phyloP scores from a whole-genome alignment of 805 yeast genomes.

The Ogataea angusta region DNA sequence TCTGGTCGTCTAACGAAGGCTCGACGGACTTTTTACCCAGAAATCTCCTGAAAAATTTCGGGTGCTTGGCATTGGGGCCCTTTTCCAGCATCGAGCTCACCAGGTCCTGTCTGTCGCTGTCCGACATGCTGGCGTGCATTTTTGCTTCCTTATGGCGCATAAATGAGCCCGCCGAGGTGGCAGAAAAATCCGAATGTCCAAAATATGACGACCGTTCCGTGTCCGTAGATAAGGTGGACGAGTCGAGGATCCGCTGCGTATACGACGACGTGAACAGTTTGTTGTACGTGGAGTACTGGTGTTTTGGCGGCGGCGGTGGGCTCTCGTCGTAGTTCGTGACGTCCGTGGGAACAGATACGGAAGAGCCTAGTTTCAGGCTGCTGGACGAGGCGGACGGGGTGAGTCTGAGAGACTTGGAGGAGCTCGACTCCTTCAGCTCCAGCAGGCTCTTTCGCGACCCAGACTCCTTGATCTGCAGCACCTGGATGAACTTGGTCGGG shows the following conservation, averaged over 20 bases:
- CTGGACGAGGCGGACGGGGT: slow-evolving; percentile 20
- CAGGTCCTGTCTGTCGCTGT: slow-evolving; percentile 26
- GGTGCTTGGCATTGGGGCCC: slow-evolving; percentile 38
- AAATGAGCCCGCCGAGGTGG: slow-evolving; percentile 85
- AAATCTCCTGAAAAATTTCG: slow-evolving; percentile 45
- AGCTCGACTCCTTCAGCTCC: slow-evolving; percentile 12
- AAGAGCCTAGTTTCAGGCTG: slow-evolving; percentile 19
- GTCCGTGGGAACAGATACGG: slow-evolving; percentile 4
- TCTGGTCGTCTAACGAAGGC: slow-evolving; percentile 33
- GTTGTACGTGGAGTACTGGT: slow-evolving; percentile 17
- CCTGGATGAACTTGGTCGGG: slow-evolving; percentile 80
- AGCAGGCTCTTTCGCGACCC: slow-evolving; percentile 20
- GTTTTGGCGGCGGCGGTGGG: slow-evolving; percentile 41
- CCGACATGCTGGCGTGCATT: slow-evolving; percentile 22
- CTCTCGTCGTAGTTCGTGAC: slow-evolving; percentile 13
- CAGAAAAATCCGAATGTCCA: slow-evolving; percentile 71
- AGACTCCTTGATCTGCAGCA: slow-evolving; percentile 36
- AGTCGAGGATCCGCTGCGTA: slow-evolving; percentile 27
- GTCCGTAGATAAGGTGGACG: slow-evolving; percentile 34
- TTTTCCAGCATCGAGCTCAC: slow-evolving; percentile 44
- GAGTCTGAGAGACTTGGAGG: slow-evolving; percentile 9
- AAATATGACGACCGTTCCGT: slow-evolving; percentile 42
- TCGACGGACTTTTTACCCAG: slow-evolving; percentile 34
- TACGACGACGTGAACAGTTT: slow-evolving; percentile 22
- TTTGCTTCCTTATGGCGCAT: slow-evolving; percentile 57